Evolutionary conservation across 192 early-diverging fungal genomes (phyloP).

Genomic region (Gonapodya sp.): DNA sequence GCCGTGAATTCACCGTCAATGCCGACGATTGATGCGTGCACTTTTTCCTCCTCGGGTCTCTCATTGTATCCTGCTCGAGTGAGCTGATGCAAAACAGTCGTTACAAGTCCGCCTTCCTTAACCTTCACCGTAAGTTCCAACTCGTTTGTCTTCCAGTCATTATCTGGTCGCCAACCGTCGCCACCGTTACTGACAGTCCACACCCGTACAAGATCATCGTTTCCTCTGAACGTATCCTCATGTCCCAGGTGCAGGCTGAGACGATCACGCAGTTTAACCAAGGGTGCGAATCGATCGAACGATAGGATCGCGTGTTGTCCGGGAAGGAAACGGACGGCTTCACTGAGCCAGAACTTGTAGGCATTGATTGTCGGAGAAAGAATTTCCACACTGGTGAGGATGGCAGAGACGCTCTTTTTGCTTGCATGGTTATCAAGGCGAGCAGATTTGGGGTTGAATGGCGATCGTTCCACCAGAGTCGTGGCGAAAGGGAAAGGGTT

Average conservation of each 20-base stretch:
- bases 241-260: neutral
- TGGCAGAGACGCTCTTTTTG: neutral
- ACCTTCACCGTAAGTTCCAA: neutral
- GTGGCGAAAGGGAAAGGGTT: neutral
- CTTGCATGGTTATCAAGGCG: neutral
- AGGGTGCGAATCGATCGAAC: neutral
- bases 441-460: neutral
- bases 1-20: neutral
- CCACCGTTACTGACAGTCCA: neutral
- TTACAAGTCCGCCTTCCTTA: neutral
- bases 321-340: neutral
- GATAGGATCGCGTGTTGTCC: neutral
- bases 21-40: neutral
- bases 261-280: neutral
- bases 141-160: neutral
- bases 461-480: neutral
- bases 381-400: neutral
- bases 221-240: neutral
- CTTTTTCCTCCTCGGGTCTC: neutral
- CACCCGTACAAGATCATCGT: neutral
- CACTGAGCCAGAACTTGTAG: neutral
- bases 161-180: neutral
- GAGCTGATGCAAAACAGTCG: neutral
- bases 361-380: neutral
- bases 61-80: neutral